Evolutionary conservation across 306 rosid genomes (phyloP).

Genomic region (Herpetospermum pedunculosum): DNA sequence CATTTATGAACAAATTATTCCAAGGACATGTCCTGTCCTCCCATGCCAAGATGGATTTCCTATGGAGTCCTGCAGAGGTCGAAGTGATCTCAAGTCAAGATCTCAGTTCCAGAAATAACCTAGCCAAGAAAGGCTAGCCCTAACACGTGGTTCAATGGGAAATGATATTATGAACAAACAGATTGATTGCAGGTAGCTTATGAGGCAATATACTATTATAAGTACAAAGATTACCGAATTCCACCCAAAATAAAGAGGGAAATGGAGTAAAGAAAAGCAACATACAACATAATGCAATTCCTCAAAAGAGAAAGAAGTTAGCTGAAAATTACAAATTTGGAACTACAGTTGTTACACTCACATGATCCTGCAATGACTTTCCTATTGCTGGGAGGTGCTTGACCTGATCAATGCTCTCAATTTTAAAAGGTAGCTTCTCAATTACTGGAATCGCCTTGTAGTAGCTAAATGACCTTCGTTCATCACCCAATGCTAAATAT

Average conservation of each 20-base stretch:
- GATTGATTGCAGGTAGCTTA: not conserved
- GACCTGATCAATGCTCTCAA: conserved; percentile 63
- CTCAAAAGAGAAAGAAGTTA: not conserved
- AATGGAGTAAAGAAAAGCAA: not conserved
- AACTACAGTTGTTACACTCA: conserved; percentile 21
- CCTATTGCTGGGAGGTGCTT: conserved; percentile 72
- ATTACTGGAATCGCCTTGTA: conserved; percentile 73
- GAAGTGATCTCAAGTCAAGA: not conserved
- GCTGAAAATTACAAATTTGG: not conserved
- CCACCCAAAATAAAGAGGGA: not conserved
- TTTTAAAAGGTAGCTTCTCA: conserved; percentile 73
- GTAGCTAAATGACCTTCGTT: conserved; percentile 90
- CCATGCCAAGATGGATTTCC: not conserved
- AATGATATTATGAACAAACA: not conserved
- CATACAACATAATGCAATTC: not conserved
- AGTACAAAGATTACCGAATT: not conserved
- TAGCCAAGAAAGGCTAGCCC: not conserved
- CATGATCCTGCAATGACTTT: conserved; percentile 86
- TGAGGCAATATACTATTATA: not conserved
- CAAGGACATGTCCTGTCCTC: not conserved
- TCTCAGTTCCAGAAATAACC: not conserved
- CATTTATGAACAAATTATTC: not conserved
- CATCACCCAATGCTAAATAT: conserved; percentile 74
- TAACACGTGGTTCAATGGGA: not conserved
- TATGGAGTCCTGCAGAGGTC: not conserved